phyloP scores from a whole-genome alignment of 345 rosid genomes.

The Cardiospermum halicacabum region DNA sequence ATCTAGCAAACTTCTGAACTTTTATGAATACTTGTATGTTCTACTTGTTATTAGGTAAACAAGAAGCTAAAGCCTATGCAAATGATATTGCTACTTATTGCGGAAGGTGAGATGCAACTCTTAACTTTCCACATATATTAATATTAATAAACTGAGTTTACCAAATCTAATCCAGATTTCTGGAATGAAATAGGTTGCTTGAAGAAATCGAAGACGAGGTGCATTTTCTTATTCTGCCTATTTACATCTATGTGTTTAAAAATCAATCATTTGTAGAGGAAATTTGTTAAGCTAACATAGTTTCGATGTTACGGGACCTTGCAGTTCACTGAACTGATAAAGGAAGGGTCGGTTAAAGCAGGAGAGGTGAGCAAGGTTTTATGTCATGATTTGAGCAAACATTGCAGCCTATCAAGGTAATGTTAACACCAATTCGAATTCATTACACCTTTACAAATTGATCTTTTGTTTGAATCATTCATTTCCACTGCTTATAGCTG shows the following conservation, averaged over 20 bases:
- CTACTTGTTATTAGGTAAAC: conserved; percentile 48
- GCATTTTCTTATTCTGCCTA: conserved; percentile 17
- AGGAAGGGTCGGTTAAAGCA: conserved; percentile 61
- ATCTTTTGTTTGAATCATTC: neutral
- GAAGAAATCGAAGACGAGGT: conserved; percentile 97
- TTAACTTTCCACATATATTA: conserved; percentile 4
- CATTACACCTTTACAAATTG: neutral
- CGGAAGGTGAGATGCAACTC: conserved; percentile 60
- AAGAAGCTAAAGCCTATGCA: conserved; percentile 84
- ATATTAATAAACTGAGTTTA: neutral
- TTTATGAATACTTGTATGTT: conserved; percentile 12
- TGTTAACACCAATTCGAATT: neutral
- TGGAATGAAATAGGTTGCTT: conserved; percentile 49
- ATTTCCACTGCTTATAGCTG: neutral
- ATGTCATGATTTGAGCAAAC: conserved; percentile 76
- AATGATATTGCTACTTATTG: conserved; percentile 87
- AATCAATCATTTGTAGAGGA: neutral
- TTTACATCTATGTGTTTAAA: conserved; percentile 11
- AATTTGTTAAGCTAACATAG: neutral
- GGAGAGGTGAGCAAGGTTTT: conserved; percentile 76
- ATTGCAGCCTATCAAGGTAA: conserved; percentile 63
- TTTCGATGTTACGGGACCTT: conserved; percentile 9
- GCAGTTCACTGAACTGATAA: conserved; percentile 70
- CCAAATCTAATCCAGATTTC: conserved; percentile 15
- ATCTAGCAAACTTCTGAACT: neutral